phyloP scores from a whole-genome alignment of 2,329 filamentous ascomycete genomes.

The Aureobasidium namibiae region DNA sequence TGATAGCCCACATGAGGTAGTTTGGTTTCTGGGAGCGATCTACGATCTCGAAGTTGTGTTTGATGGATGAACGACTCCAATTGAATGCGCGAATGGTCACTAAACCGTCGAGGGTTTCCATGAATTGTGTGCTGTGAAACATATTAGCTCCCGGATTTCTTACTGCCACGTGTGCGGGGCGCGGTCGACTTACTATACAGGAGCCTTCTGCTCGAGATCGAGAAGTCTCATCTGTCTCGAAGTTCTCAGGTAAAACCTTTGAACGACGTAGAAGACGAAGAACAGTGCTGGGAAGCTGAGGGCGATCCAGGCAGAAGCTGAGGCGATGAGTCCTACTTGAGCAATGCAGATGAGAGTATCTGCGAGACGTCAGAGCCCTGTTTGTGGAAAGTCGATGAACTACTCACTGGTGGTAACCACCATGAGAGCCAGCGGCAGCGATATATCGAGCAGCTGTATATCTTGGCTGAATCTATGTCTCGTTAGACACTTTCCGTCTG shows the following conservation, averaged over 20 bases:
- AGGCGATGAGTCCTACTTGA: slow-evolving; percentile 28
- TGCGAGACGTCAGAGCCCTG: not conserved
- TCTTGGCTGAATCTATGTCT: slow-evolving; percentile 36
- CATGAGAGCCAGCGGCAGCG: slow-evolving; percentile 22
- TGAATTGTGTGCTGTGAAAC: slow-evolving; percentile 35
- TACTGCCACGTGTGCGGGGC: not conserved
- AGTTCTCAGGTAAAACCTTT: slow-evolving; percentile 40
- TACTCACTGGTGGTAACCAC: not conserved
- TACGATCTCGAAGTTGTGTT: slow-evolving; percentile 31
- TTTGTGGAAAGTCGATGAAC: not conserved
- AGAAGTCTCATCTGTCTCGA: slow-evolving; percentile 43
- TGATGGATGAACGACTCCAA: slow-evolving; percentile 35
- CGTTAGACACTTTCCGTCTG: not conserved
- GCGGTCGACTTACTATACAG: slow-evolving; percentile 30
- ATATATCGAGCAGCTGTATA: slow-evolving; percentile 37
- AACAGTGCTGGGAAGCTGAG: slow-evolving; percentile 32
- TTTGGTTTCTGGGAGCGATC: slow-evolving; percentile 36
- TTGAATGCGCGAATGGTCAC: slow-evolving; percentile 45
- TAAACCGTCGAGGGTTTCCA: slow-evolving; percentile 42
- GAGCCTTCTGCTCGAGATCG: slow-evolving; percentile 44
- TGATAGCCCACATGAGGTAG: slow-evolving; percentile 37
- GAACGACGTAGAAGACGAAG: slow-evolving; percentile 32
- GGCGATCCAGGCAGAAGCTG: slow-evolving; percentile 32
- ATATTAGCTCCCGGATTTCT: not conserved
- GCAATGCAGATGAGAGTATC: not conserved